phyloP scores from a whole-genome alignment of 1,284 basidiomycete species.

The Anthracocystis walkeri region DNA sequence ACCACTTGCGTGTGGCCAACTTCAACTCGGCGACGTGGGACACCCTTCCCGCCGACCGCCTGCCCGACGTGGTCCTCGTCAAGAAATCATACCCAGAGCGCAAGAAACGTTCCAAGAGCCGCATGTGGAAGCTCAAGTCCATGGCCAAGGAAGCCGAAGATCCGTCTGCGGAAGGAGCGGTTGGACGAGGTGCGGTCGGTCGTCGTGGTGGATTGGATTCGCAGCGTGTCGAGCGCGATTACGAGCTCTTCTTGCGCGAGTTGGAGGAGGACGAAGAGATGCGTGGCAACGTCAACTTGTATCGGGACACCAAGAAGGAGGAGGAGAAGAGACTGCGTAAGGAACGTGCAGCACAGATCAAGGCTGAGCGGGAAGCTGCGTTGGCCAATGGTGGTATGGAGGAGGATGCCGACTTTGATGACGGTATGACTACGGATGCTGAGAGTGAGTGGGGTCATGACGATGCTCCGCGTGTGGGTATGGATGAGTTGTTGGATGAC shows the following conservation, averaged over 20 bases:
- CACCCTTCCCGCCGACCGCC: conserved; percentile 75
- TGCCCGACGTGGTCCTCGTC: conserved; percentile 92
- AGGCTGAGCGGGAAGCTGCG: conserved; percentile 66
- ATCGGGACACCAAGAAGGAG: conserved; percentile 74
- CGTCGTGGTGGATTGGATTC: conserved; percentile 89
- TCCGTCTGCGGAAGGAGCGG: conserved; percentile 58
- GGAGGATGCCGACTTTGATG: conserved; percentile 68
- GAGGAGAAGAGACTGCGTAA: conserved; percentile 66
- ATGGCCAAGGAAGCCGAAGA: conserved; percentile 92
- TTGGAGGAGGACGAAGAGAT: conserved; percentile 96
- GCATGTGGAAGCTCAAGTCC: conserved; percentile 89
- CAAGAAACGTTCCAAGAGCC: conserved; percentile 86
- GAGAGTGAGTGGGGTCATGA: conserved; percentile 83
- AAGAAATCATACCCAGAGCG: conserved; percentile 96
- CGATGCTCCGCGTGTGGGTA: conserved; percentile 72
- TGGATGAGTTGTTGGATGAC: conserved; percentile 91
- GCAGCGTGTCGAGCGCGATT: conserved; percentile 94
- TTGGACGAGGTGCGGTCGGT: conserved; percentile 85
- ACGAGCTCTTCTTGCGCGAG: conserved; percentile 94
- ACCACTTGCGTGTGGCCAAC: conserved; percentile 87
- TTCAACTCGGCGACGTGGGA: conserved; percentile 92
- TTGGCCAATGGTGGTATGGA: conserved; percentile 72
- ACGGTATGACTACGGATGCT: conserved; percentile 66
- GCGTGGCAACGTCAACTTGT: conserved; percentile 87
- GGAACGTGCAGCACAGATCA: conserved; percentile 57